Evolutionary conservation across 2,329 filamentous ascomycete genomes (phyloP), one percentile per base, ranked within the genome.

Genomic region (Lasiodiplodia sp.): DNA sequence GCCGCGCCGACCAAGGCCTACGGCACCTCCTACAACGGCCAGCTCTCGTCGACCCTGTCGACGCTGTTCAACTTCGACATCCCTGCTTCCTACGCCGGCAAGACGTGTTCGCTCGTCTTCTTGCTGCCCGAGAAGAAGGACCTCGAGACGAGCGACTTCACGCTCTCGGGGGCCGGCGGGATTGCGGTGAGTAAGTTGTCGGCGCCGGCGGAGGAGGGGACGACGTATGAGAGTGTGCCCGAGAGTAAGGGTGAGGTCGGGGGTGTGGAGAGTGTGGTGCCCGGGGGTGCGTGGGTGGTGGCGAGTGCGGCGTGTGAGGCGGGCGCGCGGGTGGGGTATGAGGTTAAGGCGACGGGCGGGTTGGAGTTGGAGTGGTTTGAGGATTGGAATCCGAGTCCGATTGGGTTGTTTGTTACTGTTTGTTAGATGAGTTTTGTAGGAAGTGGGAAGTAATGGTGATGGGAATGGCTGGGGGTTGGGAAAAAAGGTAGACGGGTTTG

Each of bases 61-160:
- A 78, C 78, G 16, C 71, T 85, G 69, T 85, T 84, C 78, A 81
- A 80, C 69, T 86, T 85, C 72, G 80, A 85, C 70, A 75, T 86
- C 28, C 81, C 81, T 0, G 16, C 58, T 14, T 0, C 71, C 75
- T 7, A 75, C 65, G 55, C 52, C 37, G 52, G 63, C 63, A 57
- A 51, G 40, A 87, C 80, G 8, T 92, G 90, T 80, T 85, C 83
- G 66, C 81, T 92, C 14, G 81, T 89, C 69, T 92, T 92, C 85
- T 81, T 91, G 52, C 86, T 91, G 78, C 90, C 90, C 8, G 71
- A 81, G 63, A 78, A 87, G 70, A 73, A 81, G 18, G 78, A 89
- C 34, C 85, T 91, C 21, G 78, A 87, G 78, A 89, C 88, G 1
- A 89, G 88, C 0, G 82, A 82, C 11, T 90, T 82, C 78, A 38